These are phyloP conservation scores for Claviceps spartinae DNA, from an alignment of 2,329 filamentous ascomycete genomes.

Conservation along the genomic window DNA sequence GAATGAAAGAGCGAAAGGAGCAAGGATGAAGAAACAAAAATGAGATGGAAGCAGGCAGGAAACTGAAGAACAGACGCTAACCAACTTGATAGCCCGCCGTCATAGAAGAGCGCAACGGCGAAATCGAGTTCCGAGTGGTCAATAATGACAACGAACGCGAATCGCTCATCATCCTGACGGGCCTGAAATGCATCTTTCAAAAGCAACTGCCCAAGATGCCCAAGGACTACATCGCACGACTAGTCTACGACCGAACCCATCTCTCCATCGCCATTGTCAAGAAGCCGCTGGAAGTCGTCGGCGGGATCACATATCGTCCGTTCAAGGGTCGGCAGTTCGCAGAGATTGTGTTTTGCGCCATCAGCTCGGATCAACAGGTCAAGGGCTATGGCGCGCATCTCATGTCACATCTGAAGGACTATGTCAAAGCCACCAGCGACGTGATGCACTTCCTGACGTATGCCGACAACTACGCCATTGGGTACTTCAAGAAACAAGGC, in stretches of 20 bases:
- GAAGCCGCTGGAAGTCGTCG: constrained; percentile 88
- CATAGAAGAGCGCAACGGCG: constrained; percentile 73
- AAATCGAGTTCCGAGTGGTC: constrained; percentile 94
- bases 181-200: constrained; percentile 94
- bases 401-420: constrained; percentile 97
- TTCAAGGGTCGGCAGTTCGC: constrained; percentile 89
- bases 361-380: constrained; percentile 94
- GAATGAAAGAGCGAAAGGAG: too few species aligned
- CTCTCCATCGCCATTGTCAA: constrained; percentile 95
- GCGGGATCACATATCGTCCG: constrained; percentile 89
- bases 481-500: constrained; percentile 98
- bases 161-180: constrained; percentile 86
- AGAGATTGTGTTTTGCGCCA: constrained; percentile 97
- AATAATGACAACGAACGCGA: constrained; percentile 88
- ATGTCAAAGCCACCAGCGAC: constrained; percentile 89
- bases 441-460: constrained; percentile 99
- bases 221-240: constrained; percentile 93
- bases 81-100: constrained; percentile 4
- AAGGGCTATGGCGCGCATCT: constrained; percentile 96
- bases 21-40: too few species aligned
- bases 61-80: neutral
- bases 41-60: neutral
- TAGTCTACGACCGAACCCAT: constrained; percentile 95
- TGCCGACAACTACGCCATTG: constrained; percentile 96
- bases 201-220: constrained; percentile 99